A percentile compares a stretch with the other conserved stretches of the same genome.
Conservation (phyloP, 164 flowering plant species). For the Stephania yunnanensis region DNA sequence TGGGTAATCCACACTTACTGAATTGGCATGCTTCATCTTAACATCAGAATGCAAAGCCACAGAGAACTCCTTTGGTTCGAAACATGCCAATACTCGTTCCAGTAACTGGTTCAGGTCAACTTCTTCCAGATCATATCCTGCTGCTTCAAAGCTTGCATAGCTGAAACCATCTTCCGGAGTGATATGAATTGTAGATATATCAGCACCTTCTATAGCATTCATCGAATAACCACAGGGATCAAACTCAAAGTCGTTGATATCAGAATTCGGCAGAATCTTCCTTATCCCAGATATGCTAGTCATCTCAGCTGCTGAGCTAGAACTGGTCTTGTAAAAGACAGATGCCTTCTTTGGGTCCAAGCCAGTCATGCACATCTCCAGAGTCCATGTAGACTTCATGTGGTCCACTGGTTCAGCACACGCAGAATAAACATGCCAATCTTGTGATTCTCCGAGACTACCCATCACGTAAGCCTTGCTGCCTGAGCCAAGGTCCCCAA, state of each 20-base stretch:
- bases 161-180: slow-evolving; percentile 95
- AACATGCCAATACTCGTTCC: slow-evolving; percentile 65
- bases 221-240: slow-evolving; percentile 93
- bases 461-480: slow-evolving; percentile 63
- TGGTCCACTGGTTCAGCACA: slow-evolving; percentile 18
- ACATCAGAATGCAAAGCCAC: slow-evolving; percentile 47
- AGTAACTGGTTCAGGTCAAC: slow-evolving; percentile 37
- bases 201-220: slow-evolving; percentile 62
- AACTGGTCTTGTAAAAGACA: slow-evolving; percentile 57
- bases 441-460: slow-evolving; percentile 27
- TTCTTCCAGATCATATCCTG: slow-evolving; percentile 44
- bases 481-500: slow-evolving; percentile 40
- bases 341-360: slow-evolving; percentile 56
- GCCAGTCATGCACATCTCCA: slow-evolving; percentile 90
- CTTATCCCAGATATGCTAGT: slow-evolving; percentile 60
- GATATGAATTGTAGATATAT: slow-evolving; percentile 80
- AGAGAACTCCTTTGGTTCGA: slow-evolving; percentile 62
- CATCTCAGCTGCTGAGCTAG: slow-evolving; percentile 59
- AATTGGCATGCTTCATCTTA: slow-evolving; percentile 11
- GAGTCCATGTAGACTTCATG: slow-evolving; percentile 31
- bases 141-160: slow-evolving; percentile 80
- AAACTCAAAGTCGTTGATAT: slow-evolving; percentile 73
- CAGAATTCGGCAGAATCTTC: slow-evolving; percentile 63
- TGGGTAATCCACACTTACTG: background rate
- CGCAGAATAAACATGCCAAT: slow-evolving; percentile 85